Evolutionary conservation across 768 basidiomycete species (phyloP).

Genomic region (Brasilioporus rufonigricans): DNA sequence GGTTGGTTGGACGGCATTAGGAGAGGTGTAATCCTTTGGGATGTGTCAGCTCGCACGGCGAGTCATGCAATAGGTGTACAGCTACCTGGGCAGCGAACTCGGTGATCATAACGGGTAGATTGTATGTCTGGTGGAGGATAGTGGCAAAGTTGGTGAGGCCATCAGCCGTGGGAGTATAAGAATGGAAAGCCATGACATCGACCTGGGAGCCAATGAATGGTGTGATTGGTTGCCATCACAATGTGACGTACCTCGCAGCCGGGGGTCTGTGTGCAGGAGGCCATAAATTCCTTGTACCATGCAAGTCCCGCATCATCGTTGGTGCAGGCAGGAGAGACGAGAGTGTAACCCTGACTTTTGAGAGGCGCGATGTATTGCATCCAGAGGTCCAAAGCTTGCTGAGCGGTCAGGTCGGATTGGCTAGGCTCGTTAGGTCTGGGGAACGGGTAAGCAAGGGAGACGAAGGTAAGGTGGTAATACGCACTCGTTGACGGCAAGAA

Average conservation of each 20-base stretch:
- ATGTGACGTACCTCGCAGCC: conserved; percentile 47
- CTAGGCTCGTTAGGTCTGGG: conserved; percentile 62
- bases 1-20: conserved; percentile 35
- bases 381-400: conserved; percentile 50
- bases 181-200: conserved; percentile 61
- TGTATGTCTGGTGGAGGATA: conserved; percentile 46
- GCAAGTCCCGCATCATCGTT: conserved; percentile 51
- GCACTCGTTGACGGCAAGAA: conserved; percentile 73
- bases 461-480: conserved; percentile 17
- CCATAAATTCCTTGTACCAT: conserved; percentile 63
- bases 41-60: neutral
- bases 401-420: conserved; percentile 61
- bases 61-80: neutral
- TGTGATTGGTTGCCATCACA: neutral
- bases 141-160: too few species aligned
- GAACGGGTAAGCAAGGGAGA: neutral
- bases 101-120: conserved; percentile 49
- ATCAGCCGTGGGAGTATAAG: conserved; percentile 60
- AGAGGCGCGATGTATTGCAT: conserved; percentile 59
- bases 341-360: conserved; percentile 48
- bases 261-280: accelerated
- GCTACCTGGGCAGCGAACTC: conserved; percentile 70
- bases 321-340: conserved; percentile 69
- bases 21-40: conserved; percentile 54
- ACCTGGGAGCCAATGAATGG: conserved; percentile 38